Percentiles rank a stretch among this genome's conserved stretches.
These are phyloP conservation scores for Colletotrichum sublineola DNA, from an alignment of 2,329 filamentous ascomycete species.

Conservation along the genomic window DNA sequence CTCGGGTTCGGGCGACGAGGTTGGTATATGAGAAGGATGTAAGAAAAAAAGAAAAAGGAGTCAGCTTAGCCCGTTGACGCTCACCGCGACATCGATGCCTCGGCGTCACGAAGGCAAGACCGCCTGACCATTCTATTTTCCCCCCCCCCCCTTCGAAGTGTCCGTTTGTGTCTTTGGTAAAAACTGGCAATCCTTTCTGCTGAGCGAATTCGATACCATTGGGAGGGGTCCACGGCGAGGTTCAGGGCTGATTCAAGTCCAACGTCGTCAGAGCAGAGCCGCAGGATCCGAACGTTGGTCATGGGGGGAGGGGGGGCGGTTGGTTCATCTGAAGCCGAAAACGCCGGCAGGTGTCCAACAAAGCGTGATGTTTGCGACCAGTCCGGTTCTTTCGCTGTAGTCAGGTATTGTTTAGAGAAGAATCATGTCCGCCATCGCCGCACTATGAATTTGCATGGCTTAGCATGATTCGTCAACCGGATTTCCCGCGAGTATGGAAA, in stretches of 20 bases:
- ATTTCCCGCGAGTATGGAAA: not conserved
- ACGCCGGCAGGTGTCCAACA: not conserved
- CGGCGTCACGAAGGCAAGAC: not conserved
- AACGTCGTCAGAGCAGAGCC: constrained; percentile 11
- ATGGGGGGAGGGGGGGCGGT: not conserved
- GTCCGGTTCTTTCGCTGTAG: not conserved
- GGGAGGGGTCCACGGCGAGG: not conserved
- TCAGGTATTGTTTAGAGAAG: constrained; percentile 1
- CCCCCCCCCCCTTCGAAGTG: not conserved
- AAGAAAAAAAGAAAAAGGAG: not conserved
- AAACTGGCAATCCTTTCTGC: not conserved
- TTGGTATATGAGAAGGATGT: not conserved
- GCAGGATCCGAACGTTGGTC: constrained; percentile 2
- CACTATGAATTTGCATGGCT: constrained; percentile 9
- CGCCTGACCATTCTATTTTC: constrained; percentile 1
- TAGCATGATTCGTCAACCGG: constrained; percentile 28
- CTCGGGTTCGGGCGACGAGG: not conserved
- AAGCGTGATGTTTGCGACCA: not conserved
- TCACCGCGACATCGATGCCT: constrained; percentile 10
- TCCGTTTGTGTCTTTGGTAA: not conserved
- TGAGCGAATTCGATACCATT: not conserved
- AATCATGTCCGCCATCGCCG: not conserved
- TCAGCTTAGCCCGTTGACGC: constrained; percentile 8
- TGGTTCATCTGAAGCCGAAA: no score
- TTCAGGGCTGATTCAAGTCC: constrained; percentile 11